These are phyloP conservation scores for Agarophyton chilense DNA, from an alignment of 23 red algal species.

Conservation along the genomic window DNA sequence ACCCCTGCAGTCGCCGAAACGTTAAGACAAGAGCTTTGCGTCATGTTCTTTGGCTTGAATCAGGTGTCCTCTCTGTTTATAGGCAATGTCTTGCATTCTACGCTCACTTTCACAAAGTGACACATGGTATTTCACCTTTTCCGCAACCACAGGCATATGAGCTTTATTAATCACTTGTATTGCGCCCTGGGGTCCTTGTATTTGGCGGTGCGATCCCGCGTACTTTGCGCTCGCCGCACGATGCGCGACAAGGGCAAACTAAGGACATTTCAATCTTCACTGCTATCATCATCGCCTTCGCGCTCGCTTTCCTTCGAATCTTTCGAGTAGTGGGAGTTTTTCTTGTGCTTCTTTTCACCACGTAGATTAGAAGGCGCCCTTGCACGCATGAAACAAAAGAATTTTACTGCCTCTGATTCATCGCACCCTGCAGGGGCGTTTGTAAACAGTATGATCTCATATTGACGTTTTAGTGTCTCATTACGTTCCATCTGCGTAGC, in stretches of 20 bases:
- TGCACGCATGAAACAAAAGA: conserved; percentile 14
- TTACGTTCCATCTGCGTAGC: conserved; percentile 12
- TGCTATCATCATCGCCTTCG: no score
- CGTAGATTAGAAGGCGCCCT: neutral
- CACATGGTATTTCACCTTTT: neutral
- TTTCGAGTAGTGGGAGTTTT: no score
- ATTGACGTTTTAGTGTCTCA: neutral
- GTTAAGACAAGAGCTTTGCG: conserved; percentile 8
- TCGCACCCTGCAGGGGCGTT: neutral
- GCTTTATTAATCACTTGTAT: neutral
- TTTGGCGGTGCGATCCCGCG: neutral
- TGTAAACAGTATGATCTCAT: conserved; percentile 9
- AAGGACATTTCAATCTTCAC: no score
- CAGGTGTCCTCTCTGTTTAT: neutral
- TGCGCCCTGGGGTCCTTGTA: neutral
- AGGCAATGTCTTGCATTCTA: neutral
- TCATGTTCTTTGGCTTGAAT: conserved; percentile 6
- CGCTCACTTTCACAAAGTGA: neutral
- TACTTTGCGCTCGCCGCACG: neutral
- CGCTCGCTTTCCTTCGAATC: no score
- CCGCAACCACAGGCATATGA: neutral
- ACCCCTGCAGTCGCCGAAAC: neutral
- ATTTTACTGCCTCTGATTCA: neutral
- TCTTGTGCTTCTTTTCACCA: no score
- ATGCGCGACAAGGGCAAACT: no score